These are phyloP conservation scores for Leccinum sublutescens DNA, from an alignment of 768 basidiomycete genomes.

Conservation along the genomic window DNA sequence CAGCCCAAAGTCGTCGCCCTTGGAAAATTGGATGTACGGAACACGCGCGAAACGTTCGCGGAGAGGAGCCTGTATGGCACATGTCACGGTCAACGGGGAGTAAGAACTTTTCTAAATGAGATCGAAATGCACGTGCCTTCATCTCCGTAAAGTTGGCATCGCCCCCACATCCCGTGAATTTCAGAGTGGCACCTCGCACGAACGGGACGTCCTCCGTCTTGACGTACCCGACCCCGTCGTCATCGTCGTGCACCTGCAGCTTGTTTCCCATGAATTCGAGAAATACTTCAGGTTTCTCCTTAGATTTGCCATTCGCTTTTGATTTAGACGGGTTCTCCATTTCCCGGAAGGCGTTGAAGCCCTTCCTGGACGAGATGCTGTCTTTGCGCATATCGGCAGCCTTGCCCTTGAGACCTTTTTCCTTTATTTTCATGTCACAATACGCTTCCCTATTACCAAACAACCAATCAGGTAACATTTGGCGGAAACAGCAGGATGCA, in stretches of 20 bases:
- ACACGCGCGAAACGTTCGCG: constrained; percentile 45
- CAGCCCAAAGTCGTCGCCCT: constrained; percentile 46
- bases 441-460: constrained; percentile 64
- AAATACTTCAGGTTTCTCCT: constrained; percentile 55
- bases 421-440: constrained; percentile 94
- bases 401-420: constrained; percentile 83
- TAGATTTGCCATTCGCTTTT: constrained; percentile 21
- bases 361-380: constrained; percentile 45
- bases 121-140: constrained; percentile 36
- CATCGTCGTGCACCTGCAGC: constrained; percentile 52
- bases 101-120: background rate
- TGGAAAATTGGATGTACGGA: constrained; percentile 48
- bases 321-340: constrained; percentile 45
- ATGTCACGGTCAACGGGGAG: constrained; percentile 1
- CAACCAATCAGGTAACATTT: background rate
- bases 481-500: constrained; percentile 19
- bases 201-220: constrained; percentile 43
- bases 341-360: constrained; percentile 81
- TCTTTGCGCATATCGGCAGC: constrained; percentile 61
- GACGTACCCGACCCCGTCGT: constrained; percentile 47
- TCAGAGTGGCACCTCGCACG: constrained; percentile 45
- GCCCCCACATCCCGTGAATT: constrained; percentile 51
- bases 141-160: constrained; percentile 64
- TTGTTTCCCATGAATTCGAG: constrained; percentile 75
- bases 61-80: constrained; percentile 38